Base-by-base conservation (phyloP, 2,329 filamentous ascomycete species). In the Beauveria sp. region DNA sequence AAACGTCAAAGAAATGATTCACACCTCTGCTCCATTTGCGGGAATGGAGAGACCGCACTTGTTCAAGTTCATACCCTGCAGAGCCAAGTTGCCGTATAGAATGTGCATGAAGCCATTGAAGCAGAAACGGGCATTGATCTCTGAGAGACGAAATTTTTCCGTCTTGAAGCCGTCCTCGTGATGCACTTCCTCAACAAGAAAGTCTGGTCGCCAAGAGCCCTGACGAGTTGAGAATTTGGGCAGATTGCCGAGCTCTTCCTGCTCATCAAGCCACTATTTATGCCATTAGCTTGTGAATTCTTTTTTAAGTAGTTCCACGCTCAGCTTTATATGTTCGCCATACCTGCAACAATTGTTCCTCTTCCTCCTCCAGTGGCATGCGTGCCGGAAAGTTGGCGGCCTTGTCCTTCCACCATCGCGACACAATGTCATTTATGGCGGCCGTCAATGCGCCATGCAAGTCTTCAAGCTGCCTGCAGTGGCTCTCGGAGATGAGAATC, bases 91-190 rank as follows among this genome's bases (percentile, higher is more conserved):
- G 0, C 72, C 73, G 34, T 72, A 70, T 0, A 66, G 63, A 22
- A 65, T 62, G 40, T 73, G 67, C 65, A 75, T 61, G 28, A 72
- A 74, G 0, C 73, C 74, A 49, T 77, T 78, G 61, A 77, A 77
- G 10, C 69, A 67, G 54, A 77, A 78, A 0, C 76, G 70, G 1
- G 73, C 75, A 52, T 78, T 78, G 42, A 78, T 77, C 28, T 78
- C 76, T 2, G 74, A 75, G 6, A 78, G 72, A 6, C 69, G 62
- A 31, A 50, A 50, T 16, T 50, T 50, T 31, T 50, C 48, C 24
- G 42, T 20, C 42, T 7, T 9, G 5, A 3, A 7, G 48, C 14
- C 16, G 48, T 26, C 16, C 3, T 50, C 48, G 3, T 9, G 6
- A 16, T 16, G 26, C 24, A n/a, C 24, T 20, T 31, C 8, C 26